Evolutionary conservation across 1,284 basidiomycete species (phyloP).

Genomic region (Coriolopsis trogii): DNA sequence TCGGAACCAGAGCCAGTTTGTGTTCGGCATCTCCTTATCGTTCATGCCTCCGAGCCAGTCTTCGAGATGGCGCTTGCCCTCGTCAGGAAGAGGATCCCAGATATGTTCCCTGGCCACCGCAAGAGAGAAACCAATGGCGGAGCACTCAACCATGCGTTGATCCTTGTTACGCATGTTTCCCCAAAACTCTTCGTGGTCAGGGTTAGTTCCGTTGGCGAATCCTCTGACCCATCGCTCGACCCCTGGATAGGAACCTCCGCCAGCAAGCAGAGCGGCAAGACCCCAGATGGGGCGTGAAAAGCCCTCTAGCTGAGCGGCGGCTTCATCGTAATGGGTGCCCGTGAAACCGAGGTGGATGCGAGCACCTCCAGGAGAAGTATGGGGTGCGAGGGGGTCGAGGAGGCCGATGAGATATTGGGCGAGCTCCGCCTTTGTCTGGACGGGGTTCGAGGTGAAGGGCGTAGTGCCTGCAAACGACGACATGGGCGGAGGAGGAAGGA

Average conservation of each 20-base stretch:
- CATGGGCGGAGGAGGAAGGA: conserved; percentile 21
- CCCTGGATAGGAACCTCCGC: conserved; percentile 60
- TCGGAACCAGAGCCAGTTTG: conserved; percentile 84
- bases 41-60: conserved; percentile 77
- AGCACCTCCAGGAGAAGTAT: conserved; percentile 75
- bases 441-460: conserved; percentile 58
- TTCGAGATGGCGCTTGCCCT: conserved; percentile 61
- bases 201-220: conserved; percentile 68
- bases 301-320: conserved; percentile 74
- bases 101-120: conserved; percentile 67
- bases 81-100: conserved; percentile 60
- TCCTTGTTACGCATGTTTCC: conserved; percentile 75
- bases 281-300: conserved; percentile 82
- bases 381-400: conserved; percentile 66
- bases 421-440: conserved; percentile 62
- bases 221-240: conserved; percentile 66
- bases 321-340: conserved; percentile 76
- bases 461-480: conserved; percentile 34
- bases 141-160: conserved; percentile 84
- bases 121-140: conserved; percentile 74
- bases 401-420: conserved; percentile 55
- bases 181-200: conserved; percentile 72
- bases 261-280: conserved; percentile 65
- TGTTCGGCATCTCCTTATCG: conserved; percentile 73
- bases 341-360: conserved; percentile 72